Base-by-base conservation (phyloP, 2,329 filamentous ascomycete genomes). In the Cadophora luteo-olivacea region DNA sequence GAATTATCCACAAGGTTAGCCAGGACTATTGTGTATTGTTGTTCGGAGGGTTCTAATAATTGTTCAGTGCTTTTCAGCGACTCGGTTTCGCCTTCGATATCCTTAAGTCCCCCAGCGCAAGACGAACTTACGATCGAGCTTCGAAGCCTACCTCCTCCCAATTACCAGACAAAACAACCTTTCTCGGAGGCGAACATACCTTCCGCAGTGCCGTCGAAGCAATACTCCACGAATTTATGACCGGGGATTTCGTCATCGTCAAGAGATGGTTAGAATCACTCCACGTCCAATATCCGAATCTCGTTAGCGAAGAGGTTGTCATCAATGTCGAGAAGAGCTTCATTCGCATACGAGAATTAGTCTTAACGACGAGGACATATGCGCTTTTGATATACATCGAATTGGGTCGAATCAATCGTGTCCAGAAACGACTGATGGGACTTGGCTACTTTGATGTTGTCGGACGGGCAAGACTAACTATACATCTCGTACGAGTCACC, bases 31-130 rank as follows among this genome's bases (percentile, higher is more conserved):
- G 7, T 48, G 22, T 16, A 32, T 22, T 22, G 8, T 38, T n/a
- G 1, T 32, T 3, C 38, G 36, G 19, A n/a, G 29, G 55, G 19
- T 11, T 49, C 68, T 72, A 48, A 72, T 51, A 22, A 38, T 38
- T 32, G 22, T 25, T 9, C 61, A 80, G 79, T 57, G 79, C 80
- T 24, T 81, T 81, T 65, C 79, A 81, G 69, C 75, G 79, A 24
- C 77, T 81, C 19, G 79, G 77, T 16, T 81, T 81, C 67, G 79
- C 80, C 19, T 81, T 80, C 68, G 79, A 81, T 61, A 80, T 81
- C 51, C 76, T 81, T 14, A 80, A 79, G 73, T 79, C 78, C 6
- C 78, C 79, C 1, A 77, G 77, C 45, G 75, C 79, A 19, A 76
- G 80, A 51, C 72, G 76, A 66, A 79, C 79, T 45, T 81, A 81